Conservation (phyloP, 192 early-diverging fungal species). For the Gigaspora rosea region DNA sequence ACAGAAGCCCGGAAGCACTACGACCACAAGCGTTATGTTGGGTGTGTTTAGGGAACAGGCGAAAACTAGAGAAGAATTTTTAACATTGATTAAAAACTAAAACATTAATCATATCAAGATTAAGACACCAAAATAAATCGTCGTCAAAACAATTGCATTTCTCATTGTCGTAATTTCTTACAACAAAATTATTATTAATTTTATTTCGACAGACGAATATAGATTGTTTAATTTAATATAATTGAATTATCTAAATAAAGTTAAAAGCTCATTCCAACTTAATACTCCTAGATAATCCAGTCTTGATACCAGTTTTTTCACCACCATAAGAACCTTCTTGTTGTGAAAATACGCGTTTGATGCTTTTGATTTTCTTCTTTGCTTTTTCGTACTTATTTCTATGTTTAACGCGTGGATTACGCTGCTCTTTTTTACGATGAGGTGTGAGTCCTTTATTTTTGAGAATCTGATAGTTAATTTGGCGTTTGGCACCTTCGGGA, state of each 20-base stretch:
- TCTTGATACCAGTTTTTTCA: constrained; percentile 94
- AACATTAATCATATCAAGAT: too few species aligned
- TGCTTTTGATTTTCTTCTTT: constrained; percentile 85
- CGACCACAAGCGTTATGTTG: constrained; percentile 94
- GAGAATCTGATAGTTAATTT: constrained; percentile 85
- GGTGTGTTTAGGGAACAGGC: constrained; percentile 89
- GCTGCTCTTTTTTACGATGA: constrained; percentile 85
- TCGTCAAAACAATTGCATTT: too few species aligned
- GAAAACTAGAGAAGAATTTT: constrained; percentile 95
- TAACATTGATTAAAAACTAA: constrained; percentile 69
- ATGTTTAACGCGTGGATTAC: constrained; percentile 94
- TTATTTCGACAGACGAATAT: too few species aligned
- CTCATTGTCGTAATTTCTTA: too few species aligned
- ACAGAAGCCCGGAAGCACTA: constrained; percentile 93
- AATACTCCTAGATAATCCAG: constrained; percentile 77
- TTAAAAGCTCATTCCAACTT: constrained; percentile 48
- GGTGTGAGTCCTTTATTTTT: constrained; percentile 96
- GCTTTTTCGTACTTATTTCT: constrained; percentile 86
- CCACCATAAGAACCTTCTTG: constrained; percentile 81
- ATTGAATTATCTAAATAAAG: too few species aligned
- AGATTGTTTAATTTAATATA: too few species aligned
- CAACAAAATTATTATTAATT: too few species aligned
- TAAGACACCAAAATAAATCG: too few species aligned
- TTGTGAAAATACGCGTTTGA: constrained; percentile 72
- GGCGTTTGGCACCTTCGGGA: constrained; percentile 68